These are phyloP conservation scores for Apium graveolens DNA, from an alignment of 129 eudicot genomes.

Conservation along the genomic window DNA sequence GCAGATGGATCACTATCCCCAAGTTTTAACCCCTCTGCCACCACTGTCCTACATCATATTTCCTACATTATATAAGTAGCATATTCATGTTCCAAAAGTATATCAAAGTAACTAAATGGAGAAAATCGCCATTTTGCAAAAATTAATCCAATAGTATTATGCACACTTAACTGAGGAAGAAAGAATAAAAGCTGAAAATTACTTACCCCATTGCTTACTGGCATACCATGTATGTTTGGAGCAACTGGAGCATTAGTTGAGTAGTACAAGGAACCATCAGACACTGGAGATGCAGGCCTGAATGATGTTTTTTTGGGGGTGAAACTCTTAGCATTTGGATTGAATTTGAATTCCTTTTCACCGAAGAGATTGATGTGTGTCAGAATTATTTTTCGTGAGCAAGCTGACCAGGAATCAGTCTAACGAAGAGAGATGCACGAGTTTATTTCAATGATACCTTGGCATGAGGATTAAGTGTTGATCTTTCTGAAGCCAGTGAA, in stretches of 20 bases:
- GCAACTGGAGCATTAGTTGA: slow-evolving; percentile 50
- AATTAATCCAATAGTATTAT: background rate
- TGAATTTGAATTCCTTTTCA: slow-evolving; percentile 67
- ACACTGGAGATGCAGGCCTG: slow-evolving; percentile 78
- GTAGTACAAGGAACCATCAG: slow-evolving; percentile 76
- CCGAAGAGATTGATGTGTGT: slow-evolving; percentile 2
- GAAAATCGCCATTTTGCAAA: background rate
- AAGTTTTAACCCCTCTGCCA: background rate
- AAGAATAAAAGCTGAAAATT: background rate
- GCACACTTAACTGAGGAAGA: background rate
- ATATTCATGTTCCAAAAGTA: background rate
- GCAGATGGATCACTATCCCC: background rate
- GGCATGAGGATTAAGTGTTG: slow-evolving; percentile 87
- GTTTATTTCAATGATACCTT: slow-evolving; percentile 39
- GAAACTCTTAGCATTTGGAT: slow-evolving; percentile 92
- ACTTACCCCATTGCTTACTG: slow-evolving; percentile 81
- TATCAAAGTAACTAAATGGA: background rate
- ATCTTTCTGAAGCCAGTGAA: slow-evolving; percentile 78
- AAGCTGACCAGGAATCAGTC: background rate
- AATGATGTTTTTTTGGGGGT: slow-evolving; percentile 53
- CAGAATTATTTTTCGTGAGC: background rate
- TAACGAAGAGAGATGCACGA: background rate
- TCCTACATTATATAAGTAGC: background rate
- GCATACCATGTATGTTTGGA: slow-evolving; percentile 78
- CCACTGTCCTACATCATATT: background rate